phyloP scores from a whole-genome alignment of 2,329 filamentous ascomycete species.

The Xylariaceae sp. region DNA sequence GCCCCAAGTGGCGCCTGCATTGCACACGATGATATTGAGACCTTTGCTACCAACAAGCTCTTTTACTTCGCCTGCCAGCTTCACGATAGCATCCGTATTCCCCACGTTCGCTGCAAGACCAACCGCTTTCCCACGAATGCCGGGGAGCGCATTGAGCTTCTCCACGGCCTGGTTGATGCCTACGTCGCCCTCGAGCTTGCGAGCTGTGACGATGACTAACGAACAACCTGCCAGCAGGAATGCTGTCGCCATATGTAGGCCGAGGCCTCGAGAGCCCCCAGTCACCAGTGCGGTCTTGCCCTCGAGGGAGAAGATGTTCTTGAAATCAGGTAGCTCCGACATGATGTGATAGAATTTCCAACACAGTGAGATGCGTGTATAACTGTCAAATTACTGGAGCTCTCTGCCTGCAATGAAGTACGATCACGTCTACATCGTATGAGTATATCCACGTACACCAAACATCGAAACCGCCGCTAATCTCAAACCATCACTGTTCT shows the following conservation, averaged over 20 bases:
- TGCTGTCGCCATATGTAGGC: constrained; percentile 1
- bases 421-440: too few species aligned
- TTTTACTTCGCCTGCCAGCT: background rate
- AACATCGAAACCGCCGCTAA: too few species aligned
- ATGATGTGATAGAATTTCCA: background rate
- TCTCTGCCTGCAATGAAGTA: background rate
- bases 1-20: background rate
- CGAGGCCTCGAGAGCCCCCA: background rate
- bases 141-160: constrained; percentile 1
- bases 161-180: background rate
- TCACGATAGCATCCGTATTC: background rate
- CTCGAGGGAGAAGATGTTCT: background rate
- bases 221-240: background rate
- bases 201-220: constrained; percentile 1
- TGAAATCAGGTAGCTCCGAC: background rate
- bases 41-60: background rate
- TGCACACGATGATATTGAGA: constrained; percentile 1
- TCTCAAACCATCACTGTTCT: too few species aligned
- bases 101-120: constrained; percentile 1
- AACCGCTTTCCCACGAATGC: background rate
- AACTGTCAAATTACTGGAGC: too few species aligned
- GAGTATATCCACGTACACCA: too few species aligned
- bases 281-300: constrained; percentile 1
- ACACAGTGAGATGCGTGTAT: background rate
- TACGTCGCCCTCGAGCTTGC: background rate